phyloP scores from a whole-genome alignment of 768 basidiomycete genomes.

The Naematelia encephala region DNA sequence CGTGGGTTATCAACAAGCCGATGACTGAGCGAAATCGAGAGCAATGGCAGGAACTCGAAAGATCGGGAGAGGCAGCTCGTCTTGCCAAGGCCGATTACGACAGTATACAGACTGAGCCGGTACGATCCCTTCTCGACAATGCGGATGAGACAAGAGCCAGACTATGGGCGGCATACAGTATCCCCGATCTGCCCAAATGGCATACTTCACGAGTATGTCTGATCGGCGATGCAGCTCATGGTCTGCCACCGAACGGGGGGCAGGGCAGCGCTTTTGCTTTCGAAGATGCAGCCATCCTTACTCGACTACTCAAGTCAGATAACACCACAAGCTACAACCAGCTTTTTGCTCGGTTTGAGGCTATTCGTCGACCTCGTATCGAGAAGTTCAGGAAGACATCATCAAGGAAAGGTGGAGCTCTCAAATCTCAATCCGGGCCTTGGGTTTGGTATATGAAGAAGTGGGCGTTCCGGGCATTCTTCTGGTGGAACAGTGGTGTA shows the following conservation, averaged over 20 bases:
- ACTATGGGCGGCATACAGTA: conserved; percentile 21
- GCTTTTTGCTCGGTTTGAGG: conserved; percentile 31
- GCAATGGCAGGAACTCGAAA: conserved; percentile 27
- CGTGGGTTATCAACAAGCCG: conserved; percentile 22
- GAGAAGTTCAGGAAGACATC: conserved; percentile 9
- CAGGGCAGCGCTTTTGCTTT: conserved; percentile 34
- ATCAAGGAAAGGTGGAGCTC: conserved; percentile 1
- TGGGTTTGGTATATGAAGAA: conserved; percentile 38
- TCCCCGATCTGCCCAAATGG: conserved; percentile 20
- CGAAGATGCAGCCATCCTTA: conserved; percentile 30
- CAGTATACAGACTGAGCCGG: conserved; percentile 18
- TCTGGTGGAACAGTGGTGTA: conserved; percentile 22
- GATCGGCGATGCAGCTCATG: conserved; percentile 39
- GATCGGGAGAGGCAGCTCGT: conserved; percentile 22
- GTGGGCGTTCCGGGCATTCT: conserved; percentile 33
- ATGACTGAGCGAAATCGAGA: conserved; percentile 11
- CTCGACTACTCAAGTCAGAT: conserved; percentile 12
- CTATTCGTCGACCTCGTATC: conserved; percentile 20
- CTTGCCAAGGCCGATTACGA: conserved; percentile 20
- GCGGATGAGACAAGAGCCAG: background rate
- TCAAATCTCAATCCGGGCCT: conserved; percentile 15
- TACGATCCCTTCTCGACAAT: conserved; percentile 25
- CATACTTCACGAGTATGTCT: conserved; percentile 18
- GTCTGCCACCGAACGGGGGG: conserved; percentile 27
- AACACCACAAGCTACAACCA: conserved; percentile 2